These are phyloP conservation scores for Sporisorium sorghi DNA, from an alignment of 1,284 basidiomycete genomes.

Conservation along the genomic window DNA sequence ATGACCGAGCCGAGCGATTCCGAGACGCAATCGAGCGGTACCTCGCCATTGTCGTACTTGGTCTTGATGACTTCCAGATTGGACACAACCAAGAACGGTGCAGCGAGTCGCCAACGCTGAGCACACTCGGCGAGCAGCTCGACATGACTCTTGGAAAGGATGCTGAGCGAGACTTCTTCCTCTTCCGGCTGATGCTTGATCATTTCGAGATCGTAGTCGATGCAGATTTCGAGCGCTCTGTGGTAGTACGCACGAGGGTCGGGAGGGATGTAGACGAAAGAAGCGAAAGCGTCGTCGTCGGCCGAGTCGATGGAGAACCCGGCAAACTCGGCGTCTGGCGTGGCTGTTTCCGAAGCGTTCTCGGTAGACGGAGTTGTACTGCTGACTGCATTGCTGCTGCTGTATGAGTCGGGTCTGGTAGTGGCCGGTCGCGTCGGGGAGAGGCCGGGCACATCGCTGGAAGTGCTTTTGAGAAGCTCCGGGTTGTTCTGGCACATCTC, in stretches of 20 bases:
- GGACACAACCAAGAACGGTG: constrained; percentile 80
- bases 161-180: constrained; percentile 93
- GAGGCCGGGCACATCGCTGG: constrained; percentile 34
- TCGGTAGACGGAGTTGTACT: constrained; percentile 22
- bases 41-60: constrained; percentile 88
- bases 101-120: constrained; percentile 85
- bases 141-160: constrained; percentile 84
- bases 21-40: constrained; percentile 88
- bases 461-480: constrained; percentile 80
- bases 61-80: constrained; percentile 88
- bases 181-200: constrained; percentile 92
- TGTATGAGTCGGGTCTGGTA: constrained; percentile 29
- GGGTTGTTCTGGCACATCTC: constrained; percentile 88
- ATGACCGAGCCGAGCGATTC: constrained; percentile 83
- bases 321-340: constrained; percentile 38
- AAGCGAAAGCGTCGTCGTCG: constrained; percentile 55
- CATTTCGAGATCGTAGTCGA: constrained; percentile 86
- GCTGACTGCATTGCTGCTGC: constrained; percentile 8
- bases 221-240: constrained; percentile 83
- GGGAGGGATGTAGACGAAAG: constrained; percentile 87
- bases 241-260: constrained; percentile 87
- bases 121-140: constrained; percentile 89
- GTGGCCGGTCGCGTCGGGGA: constrained; percentile 14
- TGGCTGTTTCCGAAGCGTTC: constrained; percentile 13
- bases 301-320: constrained; percentile 26